Evolutionary conservation across 1,284 basidiomycete species (phyloP), one percentile per base, ranked within the genome.

Genomic region (Pascua sp.): DNA sequence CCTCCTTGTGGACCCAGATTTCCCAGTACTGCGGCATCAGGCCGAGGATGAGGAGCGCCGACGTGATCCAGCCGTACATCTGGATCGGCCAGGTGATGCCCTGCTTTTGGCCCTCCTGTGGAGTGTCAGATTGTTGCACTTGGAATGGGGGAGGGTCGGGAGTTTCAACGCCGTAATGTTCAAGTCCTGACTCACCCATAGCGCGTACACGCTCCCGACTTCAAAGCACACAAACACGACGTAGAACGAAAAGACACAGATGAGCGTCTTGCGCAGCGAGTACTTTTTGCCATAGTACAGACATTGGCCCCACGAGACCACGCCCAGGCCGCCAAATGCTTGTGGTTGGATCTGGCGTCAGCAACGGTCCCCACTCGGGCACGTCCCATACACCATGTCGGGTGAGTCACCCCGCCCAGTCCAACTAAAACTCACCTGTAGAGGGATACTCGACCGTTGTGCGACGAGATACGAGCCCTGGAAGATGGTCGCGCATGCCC

Each of bases 381-480:
- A 18, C 11, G 11, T 16, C 12, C 24, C n/a, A n/a, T n/a, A n/a
- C n/a, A n/a, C n/a, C n/a, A n/a, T n/a, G n/a, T n/a, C n/a, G n/a
- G n/a, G n/a, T n/a, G n/a, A n/a, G n/a, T n/a, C n/a, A n/a, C n/a
- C n/a, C n/a, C n/a, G 44, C 24, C 17, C 10, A 16, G 12, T 16
- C 40, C 38, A n/a, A 12, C 24, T 9, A 10, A 3, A 3, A 55
- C 54, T 45, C 50, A 66, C 51, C 53, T 77, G 76, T 37, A 81
- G 81, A 1, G 89, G 88, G 32, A 90, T 83, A 67, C 86, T 89
- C 53, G 90, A 78, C 57, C 84, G 76, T 66, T 87, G 84, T 0
- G 85, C 78, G 48, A 90, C 81, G 32, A 79, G 79, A 66, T 91
- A 91, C 12, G 85, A 80, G n/a, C 86, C 88, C 16, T 90, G 78